These are phyloP conservation scores for Dichotomopilus funicola DNA, from an alignment of 2,329 filamentous ascomycete genomes.

Conservation along the genomic window DNA sequence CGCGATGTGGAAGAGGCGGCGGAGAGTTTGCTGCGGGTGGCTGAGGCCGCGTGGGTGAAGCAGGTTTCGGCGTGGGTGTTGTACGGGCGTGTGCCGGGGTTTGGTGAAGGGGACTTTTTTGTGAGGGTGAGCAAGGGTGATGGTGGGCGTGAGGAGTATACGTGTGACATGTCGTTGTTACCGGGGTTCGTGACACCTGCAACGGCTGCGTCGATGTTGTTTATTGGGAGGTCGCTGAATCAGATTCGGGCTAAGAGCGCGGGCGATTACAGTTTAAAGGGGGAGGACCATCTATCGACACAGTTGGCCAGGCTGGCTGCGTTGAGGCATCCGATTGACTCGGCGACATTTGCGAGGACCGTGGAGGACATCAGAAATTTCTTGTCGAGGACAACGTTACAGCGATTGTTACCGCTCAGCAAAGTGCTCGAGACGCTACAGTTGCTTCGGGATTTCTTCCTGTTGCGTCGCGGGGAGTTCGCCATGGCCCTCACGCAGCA, in stretches of 20 bases:
- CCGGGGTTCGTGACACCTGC: conserved; percentile 72
- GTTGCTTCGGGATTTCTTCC: conserved; percentile 77
- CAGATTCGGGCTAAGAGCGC: conserved; percentile 61
- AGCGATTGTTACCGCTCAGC: conserved; percentile 70
- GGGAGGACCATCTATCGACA: conserved; percentile 56
- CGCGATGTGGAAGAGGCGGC: conserved; percentile 75
- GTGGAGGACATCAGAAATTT: conserved; percentile 73
- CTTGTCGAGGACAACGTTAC: conserved; percentile 75
- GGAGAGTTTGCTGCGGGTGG: conserved; percentile 63
- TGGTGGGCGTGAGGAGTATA: conserved; percentile 44
- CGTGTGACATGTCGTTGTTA: conserved; percentile 52
- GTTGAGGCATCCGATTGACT: conserved; percentile 67
- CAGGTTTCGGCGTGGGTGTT: conserved; percentile 87
- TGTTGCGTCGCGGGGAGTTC: conserved; percentile 85
- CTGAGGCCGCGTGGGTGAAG: conserved; percentile 86
- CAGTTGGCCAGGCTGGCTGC: conserved; percentile 64
- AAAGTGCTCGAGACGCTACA: conserved; percentile 71
- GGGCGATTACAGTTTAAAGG: conserved; percentile 39
- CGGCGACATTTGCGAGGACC: conserved; percentile 61
- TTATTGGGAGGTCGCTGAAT: conserved; percentile 83
- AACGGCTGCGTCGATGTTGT: conserved; percentile 77
- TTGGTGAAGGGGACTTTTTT: conserved; percentile 82
- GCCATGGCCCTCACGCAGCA: conserved; percentile 79
- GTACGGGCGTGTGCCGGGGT: conserved; percentile 74
- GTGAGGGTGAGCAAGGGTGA: conserved; percentile 35